Base-by-base conservation (phyloP, 208 protist species). In the Wallacemonas collosoma region DNA sequence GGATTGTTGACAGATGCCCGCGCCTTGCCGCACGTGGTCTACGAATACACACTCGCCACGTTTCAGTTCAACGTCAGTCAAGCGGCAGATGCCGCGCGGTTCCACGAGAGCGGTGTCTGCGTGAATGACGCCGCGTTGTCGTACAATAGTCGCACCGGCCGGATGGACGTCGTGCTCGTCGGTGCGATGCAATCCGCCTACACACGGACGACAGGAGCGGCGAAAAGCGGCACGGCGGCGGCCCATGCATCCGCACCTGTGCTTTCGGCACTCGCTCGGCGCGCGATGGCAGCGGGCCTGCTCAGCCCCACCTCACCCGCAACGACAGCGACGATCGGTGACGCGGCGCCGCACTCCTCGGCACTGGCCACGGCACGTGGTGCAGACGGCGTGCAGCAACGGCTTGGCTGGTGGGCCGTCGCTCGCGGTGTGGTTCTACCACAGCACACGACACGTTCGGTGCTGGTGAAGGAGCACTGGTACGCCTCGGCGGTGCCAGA, bases 11-110 rank as follows among this genome's bases (percentile, higher is more conserved):
- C 60, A 9, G 39, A 77, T 44, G 43, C 68, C 26, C 74, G 55
- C 26, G 54, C 69, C 1, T 43, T 92, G 8, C 82, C 86, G 11
- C 86, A 94, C 58, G 84, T 94, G 6, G 35, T 86, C 53, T 94
- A 91, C 67, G 75, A 64, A 17, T 94, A 94, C 68, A 62, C 56
- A n/a, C 83, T 94, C 56, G 76, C 89, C 6, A 11, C 36, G 0
- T 51, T 75, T 39, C 57, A 53, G 40, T 39, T 84, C 15, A 80
- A 82, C 43, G 72, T 83, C 6, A 74, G 71, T 43, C 57, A 41
- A 2, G 56, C 66, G 6, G 56, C 48, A 17, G 73, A 75, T 5
- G 77, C 65, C 44, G 48, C 68, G 44, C 50, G 17, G 36, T 54
- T 48, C 15, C 72, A 45, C 36, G 53, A 50, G 56, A 68, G 35